Evolutionary conservation across 805 yeast species (phyloP), one percentile per base, ranked within the genome.

Genomic region (Metschnikowia drakensbergensis): DNA sequence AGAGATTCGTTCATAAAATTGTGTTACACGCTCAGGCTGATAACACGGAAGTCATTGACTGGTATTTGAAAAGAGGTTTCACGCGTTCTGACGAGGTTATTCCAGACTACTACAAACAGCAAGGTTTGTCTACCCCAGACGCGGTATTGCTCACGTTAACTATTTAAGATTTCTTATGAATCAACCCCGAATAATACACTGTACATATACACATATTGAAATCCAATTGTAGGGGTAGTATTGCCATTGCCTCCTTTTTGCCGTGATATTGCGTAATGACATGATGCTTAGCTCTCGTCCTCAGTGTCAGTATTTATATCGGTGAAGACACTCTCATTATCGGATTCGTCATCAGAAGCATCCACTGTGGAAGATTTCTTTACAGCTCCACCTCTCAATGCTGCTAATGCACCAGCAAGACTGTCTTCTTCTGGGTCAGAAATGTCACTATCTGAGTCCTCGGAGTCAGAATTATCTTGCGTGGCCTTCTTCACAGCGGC

Each of bases 351-450:
- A 25, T 66, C 75, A 11, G 66, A 72, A 10, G 68, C 73, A 30
- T 59, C 68, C 28, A 64, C 69, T 7, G 56, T 64, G 17, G 47
- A 58, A 27, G 48, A 60, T 53, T 69, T 76, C 55, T 75, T 74
- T 9, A 78, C 84, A 6, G 71, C 67, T 37, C 77, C 81, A 27
- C 91, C 92, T 54, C 84, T 78, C 65, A 84, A 63, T 42, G 80
- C 77, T 4, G 89, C 87, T 68, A 86, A 68, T 0, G 88, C 86
- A 36, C 89, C 91, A 8, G 88, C 91, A 52, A 86, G 64, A 1
- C 86, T 73, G 59, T 84, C 91, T 60, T 85, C 91, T 46, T 81
- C 87, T 3, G 89, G 86, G 46, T 81, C 88, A 35, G 85, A 82
- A 46, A 84, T 81, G 54, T 72, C 77, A 49, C 68, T 61, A 46